Base-by-base conservation (phyloP, 106 monocot genomes). In the Dendrobium huoshanense region DNA sequence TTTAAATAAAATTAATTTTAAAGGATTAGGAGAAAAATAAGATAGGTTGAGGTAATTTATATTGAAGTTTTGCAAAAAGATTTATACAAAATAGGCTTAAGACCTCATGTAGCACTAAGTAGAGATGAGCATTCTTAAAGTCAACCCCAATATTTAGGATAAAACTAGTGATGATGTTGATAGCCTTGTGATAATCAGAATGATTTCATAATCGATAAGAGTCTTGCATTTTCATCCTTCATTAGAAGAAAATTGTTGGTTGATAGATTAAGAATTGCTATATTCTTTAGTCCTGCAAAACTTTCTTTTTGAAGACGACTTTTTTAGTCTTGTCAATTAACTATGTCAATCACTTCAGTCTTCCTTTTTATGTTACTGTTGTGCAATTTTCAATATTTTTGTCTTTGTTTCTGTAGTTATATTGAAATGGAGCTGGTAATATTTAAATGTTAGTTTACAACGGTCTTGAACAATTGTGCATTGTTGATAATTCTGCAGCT, bases 401-500 rank as follows among this genome's bases (percentile, higher is more conserved):
- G 15, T 70, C 0, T 2, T 16, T 70, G 2, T 33, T 7, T 70
- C 0, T 70, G 33, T 15, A 70, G 64, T 70, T 33, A 33, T 70
- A 70, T 70, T 33, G 2, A 37, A 70, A 33, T 37, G 70, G 29
- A 42, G 4, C 74, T 74, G 44, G 0, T 20, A 40, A 72, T 72
- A 72, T 72, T 33, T 40, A 40, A 16, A 33, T 72, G 4, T 37
- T 72, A 37, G 72, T 47, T 33, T 72, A 44, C 17, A 13, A 72
- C 47, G 29, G n/a, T 31, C 41, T 67, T 79, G 7, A 24, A 7
- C 2, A 13, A 59, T 9, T 2, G 2, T 45, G 27, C 41, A 11
- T 45, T 61, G 10, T 74, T 80, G 33, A 41, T 33, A 18, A 24
- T 7, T 75, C 78, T 90, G 82, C 90, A 99, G 98, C 86, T 99